Evolutionary conservation across 148 eudicot species (phyloP), one percentile per base, ranked within the genome.

Genomic region (Rhododendron williamsianum): DNA sequence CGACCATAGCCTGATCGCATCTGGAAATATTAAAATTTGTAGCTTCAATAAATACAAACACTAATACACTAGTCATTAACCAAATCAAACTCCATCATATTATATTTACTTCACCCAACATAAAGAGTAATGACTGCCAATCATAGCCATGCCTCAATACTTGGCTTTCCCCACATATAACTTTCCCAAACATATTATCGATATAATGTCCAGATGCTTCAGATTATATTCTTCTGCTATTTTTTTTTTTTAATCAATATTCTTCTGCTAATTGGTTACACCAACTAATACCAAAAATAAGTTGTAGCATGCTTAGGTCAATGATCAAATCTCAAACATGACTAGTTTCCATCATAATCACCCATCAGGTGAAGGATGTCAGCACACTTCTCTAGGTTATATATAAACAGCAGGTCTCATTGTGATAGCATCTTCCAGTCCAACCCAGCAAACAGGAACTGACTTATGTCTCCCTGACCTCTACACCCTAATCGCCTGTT

Each of bases 1-100:
- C 98, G 95, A 30, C 99, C 98, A 92, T 97, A 97, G 83, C 99
- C 99, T 79, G 93, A 82, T 84, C 99, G 96, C 95, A 97, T 95
- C 99, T 97, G 93, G 84, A 92, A 88, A 87, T 54, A 86, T 85
- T 52, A 76, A 41, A 82, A 84, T 78, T 35, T 82, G 45, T 36
- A 86, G 56, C 19, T 82, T 52, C 74, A 51, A 82, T 41, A 67
- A 9, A 52, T 80, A 36, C 76, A 72, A 33, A 88, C 60, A 69
- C 48, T 69, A 41, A 82, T 45, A 54, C 46, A 43, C 45, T 1
- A 81, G 23, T 41, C 35, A 81, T 9, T 45, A 1, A 82, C 3
- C 56, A 69, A 81, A 63, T 35, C 27, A 19, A 36, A 73, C 63
- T 23, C 9, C 30, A 63, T 11, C 25, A 52, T 78, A 52, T n/a